Conservation (phyloP, 768 basidiomycete species). For the Lactarius psammicola region DNA sequence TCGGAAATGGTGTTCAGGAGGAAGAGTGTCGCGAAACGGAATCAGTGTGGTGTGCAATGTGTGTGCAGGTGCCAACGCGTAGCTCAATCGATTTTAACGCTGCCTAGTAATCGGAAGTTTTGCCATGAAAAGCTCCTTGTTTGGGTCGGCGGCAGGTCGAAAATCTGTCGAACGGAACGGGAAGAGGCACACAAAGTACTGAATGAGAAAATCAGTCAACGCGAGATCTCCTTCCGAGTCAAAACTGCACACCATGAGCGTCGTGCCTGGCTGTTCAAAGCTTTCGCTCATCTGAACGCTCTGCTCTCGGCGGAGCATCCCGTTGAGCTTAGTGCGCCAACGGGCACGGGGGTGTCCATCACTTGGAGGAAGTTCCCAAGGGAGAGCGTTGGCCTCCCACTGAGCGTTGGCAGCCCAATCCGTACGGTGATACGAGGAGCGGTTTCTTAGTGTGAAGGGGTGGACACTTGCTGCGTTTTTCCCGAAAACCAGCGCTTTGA, state of each 20-base stretch:
- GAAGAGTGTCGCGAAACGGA: neutral
- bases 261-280: constrained; percentile 6
- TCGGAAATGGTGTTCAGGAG: too few relatives aligned
- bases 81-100: neutral
- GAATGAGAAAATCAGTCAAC: neutral
- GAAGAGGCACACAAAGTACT: constrained; percentile 18
- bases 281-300: constrained; percentile 4
- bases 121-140: constrained; percentile 11
- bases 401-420: constrained; percentile 14
- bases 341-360: neutral
- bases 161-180: constrained; percentile 5
- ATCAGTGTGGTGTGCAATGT: constrained; percentile 2
- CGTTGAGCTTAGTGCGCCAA: constrained; percentile 19
- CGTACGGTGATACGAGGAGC: neutral
- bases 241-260: constrained; percentile 17
- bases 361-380: neutral
- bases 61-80: neutral
- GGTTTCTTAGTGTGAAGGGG: constrained; percentile 1
- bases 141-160: neutral
- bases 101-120: neutral
- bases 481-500: constrained; percentile 23
- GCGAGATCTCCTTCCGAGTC: neutral
- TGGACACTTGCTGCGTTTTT: neutral
- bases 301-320: neutral
- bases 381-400: constrained; percentile 3